These are phyloP conservation scores for Pleurostoma richardsiae DNA, from an alignment of 2,329 filamentous ascomycete species.

Conservation along the genomic window DNA sequence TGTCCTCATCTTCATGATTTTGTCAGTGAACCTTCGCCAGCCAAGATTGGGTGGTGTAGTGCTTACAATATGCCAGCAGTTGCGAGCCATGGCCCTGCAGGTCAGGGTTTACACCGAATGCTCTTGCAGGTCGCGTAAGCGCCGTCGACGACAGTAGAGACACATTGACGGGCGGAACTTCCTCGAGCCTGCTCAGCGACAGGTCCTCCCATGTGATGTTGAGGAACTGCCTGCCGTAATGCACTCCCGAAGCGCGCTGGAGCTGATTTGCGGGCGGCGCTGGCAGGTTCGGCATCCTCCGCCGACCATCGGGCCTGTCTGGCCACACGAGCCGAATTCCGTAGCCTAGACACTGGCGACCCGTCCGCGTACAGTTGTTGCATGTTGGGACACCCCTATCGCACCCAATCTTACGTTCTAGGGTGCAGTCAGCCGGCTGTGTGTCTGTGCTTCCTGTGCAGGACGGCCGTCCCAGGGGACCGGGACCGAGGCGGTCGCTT, in stretches of 20 bases:
- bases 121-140: too few relatives aligned
- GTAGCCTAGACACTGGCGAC: slow-evolving; percentile 36
- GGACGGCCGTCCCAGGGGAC: slow-evolving; percentile 1
- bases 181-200: slow-evolving; percentile 9
- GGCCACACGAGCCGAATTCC: slow-evolving; percentile 41
- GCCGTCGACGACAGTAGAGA: too few relatives aligned
- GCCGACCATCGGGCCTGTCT: slow-evolving; percentile 38
- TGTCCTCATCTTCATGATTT: slow-evolving; percentile 24
- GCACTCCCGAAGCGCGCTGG: slow-evolving; percentile 12
- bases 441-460: too few relatives aligned
- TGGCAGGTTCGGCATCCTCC: slow-evolving; percentile 14
- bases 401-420: slow-evolving; percentile 43
- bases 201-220: slow-evolving; percentile 33
- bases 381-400: slow-evolving; percentile 36
- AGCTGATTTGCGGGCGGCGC: neutral
- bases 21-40: neutral
- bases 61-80: slow-evolving; percentile 23
- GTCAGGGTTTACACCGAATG: slow-evolving; percentile 13
- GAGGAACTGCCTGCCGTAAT: slow-evolving; percentile 30
- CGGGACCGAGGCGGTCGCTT: slow-evolving; percentile 6
- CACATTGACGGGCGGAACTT: slow-evolving; percentile 1
- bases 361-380: slow-evolving; percentile 35
- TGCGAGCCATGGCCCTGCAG: slow-evolving; percentile 21
- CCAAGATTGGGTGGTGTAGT: neutral
- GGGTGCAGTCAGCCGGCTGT: slow-evolving; percentile 2